Evolutionary conservation across 139 green algal genomes (phyloP), one percentile per base, ranked within the genome.

Genomic region (Tetraselmis chui): DNA sequence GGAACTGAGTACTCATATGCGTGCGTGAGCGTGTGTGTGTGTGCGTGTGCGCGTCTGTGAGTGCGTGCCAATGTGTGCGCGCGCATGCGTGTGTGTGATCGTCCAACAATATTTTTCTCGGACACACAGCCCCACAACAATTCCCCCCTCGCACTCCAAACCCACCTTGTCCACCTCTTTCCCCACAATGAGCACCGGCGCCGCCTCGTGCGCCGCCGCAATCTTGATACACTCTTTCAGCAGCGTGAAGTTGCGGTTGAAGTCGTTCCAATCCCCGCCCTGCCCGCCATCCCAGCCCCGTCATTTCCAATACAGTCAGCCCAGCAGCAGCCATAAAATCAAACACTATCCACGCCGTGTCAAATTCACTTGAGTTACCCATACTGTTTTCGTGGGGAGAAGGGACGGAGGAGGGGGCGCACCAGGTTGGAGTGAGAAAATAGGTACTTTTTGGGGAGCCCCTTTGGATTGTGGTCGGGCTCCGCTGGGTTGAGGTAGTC

Each of bases 191-290:
- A 81, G 45, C 11, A 67, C 18, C 11, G 45, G 45, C 11, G 45
- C 45, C 11, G 5, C 18, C 45, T 67, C 45, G 45, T 67, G 45
- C 45, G 5, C 11, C 45, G 18, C 45, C 45, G 45, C 45, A 18
- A 67, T 5, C 45, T 67, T 78, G 24, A 87, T 79, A 75, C 28
- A 82, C 24, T 59, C 74, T 75, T 85, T 81, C 0, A 81, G 81
- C 59, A 87, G 78, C 25, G 84, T 87, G 81, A 81, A 87, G 78
- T 87, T 87, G 32, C 84, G 77, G 11, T 83, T 82, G 59, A 75
- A 87, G 75, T 85, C 84, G 67, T 87, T 87, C 84, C 84, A 87
- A 27, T 78, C 84, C 1, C 81, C 84, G 23, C 84, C 84, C 78
- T 84, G 81, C 80, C 59, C 32, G 75, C 0, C 80, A 80, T 1